Evolutionary conservation across 257 asterid species (phyloP).

Genomic region (Rehmannia glutinosa): DNA sequence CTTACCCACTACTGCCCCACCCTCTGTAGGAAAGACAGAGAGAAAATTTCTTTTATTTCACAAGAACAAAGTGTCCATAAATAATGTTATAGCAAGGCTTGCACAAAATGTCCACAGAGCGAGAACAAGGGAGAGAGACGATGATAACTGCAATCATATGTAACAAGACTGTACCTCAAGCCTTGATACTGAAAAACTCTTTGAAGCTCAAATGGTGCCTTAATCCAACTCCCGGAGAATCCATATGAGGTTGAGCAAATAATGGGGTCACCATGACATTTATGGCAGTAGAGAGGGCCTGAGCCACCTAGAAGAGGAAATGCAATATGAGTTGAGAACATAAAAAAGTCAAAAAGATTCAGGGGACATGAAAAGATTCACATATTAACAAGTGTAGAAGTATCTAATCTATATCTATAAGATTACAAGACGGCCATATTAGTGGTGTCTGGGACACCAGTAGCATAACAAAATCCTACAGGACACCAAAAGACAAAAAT

Average conservation of each 20-base stretch:
- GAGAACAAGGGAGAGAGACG: neutral
- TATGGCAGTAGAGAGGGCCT: constrained; percentile 40
- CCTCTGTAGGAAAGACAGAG: neutral
- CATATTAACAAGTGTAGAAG: neutral
- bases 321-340: constrained; percentile 13
- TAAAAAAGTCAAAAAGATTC: neutral
- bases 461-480: neutral
- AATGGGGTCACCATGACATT: constrained; percentile 49
- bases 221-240: constrained; percentile 34
- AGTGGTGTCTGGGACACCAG: neutral
- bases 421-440: neutral
- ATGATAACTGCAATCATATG: constrained; percentile 5
- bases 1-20: neutral
- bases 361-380: constrained; percentile 5
- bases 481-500: neutral
- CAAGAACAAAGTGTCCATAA: constrained; percentile 3
- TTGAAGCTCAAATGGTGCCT: constrained; percentile 40
- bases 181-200: constrained; percentile 42
- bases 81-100: neutral
- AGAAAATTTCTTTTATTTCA: neutral
- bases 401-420: neutral
- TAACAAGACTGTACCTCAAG: constrained; percentile 46
- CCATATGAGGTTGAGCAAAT: constrained; percentile 52
- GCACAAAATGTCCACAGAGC: neutral
- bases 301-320: constrained; percentile 24